A percentile compares a stretch with the other conserved stretches of the same genome.
Evolutionary conservation across 495 filamentous ascomycete species (phyloP).

Genomic region (Aspergillus conjunctus): DNA sequence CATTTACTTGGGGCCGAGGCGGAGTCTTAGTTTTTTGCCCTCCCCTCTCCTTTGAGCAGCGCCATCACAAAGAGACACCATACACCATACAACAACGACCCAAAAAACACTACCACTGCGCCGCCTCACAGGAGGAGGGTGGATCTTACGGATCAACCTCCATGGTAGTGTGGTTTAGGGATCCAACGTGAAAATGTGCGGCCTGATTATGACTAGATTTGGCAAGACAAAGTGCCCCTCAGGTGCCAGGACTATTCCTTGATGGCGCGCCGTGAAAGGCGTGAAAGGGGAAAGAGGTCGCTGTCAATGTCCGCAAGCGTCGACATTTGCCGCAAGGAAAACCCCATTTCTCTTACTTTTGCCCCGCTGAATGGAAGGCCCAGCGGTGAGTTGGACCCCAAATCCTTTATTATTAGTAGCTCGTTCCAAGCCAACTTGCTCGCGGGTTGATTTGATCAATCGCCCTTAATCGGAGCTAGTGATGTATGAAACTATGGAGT

Average conservation of each 20-base stretch:
- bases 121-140: conserved; percentile 4
- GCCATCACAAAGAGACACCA: conserved; percentile 12
- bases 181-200: background rate
- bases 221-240: background rate
- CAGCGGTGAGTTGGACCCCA: conserved; percentile 12
- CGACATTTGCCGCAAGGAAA: background rate
- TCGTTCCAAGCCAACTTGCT: background rate
- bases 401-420: conserved; percentile 13
- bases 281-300: no score
- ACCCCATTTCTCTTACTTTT: background rate
- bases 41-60: conserved; percentile 13
- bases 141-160: conserved; percentile 9
- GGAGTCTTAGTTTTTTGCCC: background rate
- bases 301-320: no score
- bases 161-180: background rate
- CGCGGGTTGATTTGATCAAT: background rate
- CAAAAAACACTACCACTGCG: conserved; percentile 6
- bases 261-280: background rate
- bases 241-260: background rate
- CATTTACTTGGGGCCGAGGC: conserved; percentile 8
- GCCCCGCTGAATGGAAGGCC: conserved; percentile 12
- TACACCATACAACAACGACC: background rate
- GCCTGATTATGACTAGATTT: background rate
- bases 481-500: background rate
- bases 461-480: conserved; percentile 1